These are phyloP conservation scores for Pseudotsuga menziesii DNA, from an alignment of 75 land plant genomes.

Conservation along the genomic window DNA sequence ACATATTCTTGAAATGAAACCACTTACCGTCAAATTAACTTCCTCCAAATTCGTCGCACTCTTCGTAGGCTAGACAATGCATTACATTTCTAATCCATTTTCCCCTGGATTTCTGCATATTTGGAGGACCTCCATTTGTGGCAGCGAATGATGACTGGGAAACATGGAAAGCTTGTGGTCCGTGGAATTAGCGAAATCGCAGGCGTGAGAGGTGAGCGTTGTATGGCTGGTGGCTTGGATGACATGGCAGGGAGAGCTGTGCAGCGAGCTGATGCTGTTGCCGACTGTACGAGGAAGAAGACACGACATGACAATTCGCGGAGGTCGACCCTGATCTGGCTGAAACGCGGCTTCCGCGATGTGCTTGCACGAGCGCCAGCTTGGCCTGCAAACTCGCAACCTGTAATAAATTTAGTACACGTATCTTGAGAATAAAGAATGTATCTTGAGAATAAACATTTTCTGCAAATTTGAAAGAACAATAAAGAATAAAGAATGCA, in stretches of 20 bases:
- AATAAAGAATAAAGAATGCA: too few relatives aligned
- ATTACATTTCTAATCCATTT: too few relatives aligned
- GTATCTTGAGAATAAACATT: not conserved
- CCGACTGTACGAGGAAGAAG: too few relatives aligned
- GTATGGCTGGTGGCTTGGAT: not conserved
- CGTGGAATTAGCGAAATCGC: not conserved
- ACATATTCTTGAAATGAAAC: too few relatives aligned
- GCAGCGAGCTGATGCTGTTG: not conserved
- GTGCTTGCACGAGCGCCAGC: not conserved
- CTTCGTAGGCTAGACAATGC: too few relatives aligned
- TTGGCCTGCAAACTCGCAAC: slow-evolving; percentile 6
- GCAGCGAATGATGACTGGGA: too few relatives aligned
- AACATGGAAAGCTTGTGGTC: not conserved
- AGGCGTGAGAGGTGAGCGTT: too few relatives aligned
- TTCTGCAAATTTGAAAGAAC: not conserved
- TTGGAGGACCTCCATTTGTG: not conserved
- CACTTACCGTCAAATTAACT: too few relatives aligned
- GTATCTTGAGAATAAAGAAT: not conserved
- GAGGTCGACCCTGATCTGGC: too few relatives aligned
- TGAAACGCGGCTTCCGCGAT: not conserved
- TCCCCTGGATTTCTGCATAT: not conserved
- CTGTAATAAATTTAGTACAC: not conserved
- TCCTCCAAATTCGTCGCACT: too few relatives aligned
- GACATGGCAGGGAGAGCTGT: not conserved
- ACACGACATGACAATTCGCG: too few relatives aligned